Conservation (phyloP, 2,329 filamentous ascomycete species). For the Talaromyces islandicus region DNA sequence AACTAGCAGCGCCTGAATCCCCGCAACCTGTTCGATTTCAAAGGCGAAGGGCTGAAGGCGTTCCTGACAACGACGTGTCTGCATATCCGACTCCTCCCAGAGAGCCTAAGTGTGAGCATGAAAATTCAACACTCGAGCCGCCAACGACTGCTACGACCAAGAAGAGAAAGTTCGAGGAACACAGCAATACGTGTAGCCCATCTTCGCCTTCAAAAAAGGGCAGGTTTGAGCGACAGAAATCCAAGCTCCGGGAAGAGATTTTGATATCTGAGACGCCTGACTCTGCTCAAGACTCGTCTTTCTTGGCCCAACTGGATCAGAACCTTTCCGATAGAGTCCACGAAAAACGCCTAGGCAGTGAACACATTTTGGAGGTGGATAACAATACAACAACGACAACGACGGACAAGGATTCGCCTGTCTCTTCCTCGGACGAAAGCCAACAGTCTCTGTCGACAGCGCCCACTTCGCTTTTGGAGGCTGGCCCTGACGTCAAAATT, state of each 20-base stretch:
- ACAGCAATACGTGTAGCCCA: conserved; percentile 13
- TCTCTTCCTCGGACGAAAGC: conserved; percentile 25
- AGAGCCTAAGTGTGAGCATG: neutral
- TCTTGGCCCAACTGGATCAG: neutral
- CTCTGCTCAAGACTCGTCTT: conserved; percentile 11
- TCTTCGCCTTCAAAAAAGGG: conserved; percentile 27
- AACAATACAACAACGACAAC: conserved; percentile 9
- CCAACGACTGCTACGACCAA: conserved; percentile 9
- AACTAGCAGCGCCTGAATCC: conserved; percentile 14
- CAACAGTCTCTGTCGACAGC: conserved; percentile 25
- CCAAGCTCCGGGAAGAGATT: conserved; percentile 32
- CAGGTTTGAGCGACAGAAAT: conserved; percentile 28
- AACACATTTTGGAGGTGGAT: neutral
- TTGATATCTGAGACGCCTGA: conserved; percentile 24
- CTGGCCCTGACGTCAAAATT: conserved; percentile 14
- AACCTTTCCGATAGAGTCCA: neutral
- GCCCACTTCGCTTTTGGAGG: conserved; percentile 31
- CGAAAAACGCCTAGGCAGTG: neutral
- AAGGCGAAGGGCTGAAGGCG: neutral
- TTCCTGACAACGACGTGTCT: neutral
- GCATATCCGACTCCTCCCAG: neutral
- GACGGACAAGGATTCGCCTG: conserved; percentile 21
- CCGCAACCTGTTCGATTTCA: neutral
- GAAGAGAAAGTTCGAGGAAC: conserved; percentile 9
- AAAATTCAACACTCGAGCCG: neutral